Conservation (phyloP, 2,329 filamentous ascomycete species). For the Immersiporthe knoxdaviesiana region DNA sequence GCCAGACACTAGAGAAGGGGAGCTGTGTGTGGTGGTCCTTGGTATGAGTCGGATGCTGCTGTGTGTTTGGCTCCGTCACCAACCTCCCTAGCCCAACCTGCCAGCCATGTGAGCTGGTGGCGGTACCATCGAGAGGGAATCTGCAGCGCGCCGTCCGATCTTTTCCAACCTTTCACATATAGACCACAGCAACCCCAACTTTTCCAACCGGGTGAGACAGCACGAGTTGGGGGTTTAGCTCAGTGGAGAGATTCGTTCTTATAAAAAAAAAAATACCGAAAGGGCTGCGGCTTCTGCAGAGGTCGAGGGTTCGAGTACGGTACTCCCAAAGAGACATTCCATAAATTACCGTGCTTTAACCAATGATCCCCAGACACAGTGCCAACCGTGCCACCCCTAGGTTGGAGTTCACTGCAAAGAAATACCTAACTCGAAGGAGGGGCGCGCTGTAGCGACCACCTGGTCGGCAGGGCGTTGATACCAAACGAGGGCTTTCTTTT, state of each 20-base stretch:
- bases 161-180: not conserved
- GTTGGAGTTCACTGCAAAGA: not conserved
- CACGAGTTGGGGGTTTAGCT: not conserved
- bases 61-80: not conserved
- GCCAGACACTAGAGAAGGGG: not conserved
- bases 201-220: conserved; percentile 6
- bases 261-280: not conserved
- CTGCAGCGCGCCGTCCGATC: not conserved
- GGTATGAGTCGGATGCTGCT: not conserved
- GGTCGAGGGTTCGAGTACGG: not conserved
- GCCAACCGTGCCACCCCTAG: not conserved
- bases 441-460: conserved; percentile 3
- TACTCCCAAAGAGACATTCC: not conserved
- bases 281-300: not conserved
- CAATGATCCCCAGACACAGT: conserved; percentile 5
- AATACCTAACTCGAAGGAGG: conserved; percentile 4
- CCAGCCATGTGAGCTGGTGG: not conserved
- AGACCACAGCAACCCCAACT: not conserved
- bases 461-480: not conserved
- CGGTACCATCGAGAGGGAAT: not conserved
- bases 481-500: not conserved
- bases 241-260: not conserved
- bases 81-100: not conserved
- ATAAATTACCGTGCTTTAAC: conserved; percentile 5
- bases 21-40: not conserved